These are phyloP conservation scores for Daedaleopsis sinensis DNA, from an alignment of 768 basidiomycete genomes.

Conservation along the genomic window DNA sequence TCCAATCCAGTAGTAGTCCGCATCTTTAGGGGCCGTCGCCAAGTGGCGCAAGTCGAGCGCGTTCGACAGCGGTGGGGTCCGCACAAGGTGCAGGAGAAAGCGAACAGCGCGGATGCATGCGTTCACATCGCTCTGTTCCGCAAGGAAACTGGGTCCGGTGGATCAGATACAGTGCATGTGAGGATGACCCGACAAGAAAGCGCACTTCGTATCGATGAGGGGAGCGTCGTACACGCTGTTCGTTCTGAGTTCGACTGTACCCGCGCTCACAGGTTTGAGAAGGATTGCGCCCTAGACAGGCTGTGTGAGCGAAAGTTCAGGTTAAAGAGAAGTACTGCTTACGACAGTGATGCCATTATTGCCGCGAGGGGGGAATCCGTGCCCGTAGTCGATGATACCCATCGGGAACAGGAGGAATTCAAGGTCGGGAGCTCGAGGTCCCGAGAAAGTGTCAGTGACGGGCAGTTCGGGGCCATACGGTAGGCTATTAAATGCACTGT, in stretches of 20 bases:
- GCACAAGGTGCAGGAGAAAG: conserved; percentile 39
- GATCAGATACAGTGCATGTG: not conserved
- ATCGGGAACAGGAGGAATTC: not conserved
- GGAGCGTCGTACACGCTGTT: conserved; percentile 42
- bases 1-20: conserved; percentile 9
- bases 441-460: not conserved
- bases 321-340: not conserved
- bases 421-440: conserved; percentile 1
- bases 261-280: conserved; percentile 43
- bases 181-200: not conserved
- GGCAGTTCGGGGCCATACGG: not conserved
- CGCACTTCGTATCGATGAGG: conserved; percentile 45
- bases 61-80: conserved; percentile 39
- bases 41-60: conserved; percentile 30
- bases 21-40: not conserved
- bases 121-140: conserved; percentile 42
- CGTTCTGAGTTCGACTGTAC: conserved; percentile 39
- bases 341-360: not conserved
- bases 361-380: not conserved
- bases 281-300: conserved; percentile 2
- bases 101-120: conserved; percentile 40
- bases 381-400: not conserved
- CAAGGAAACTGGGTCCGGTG: conserved; percentile 39
- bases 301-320: not conserved
- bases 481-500: not conserved